Base-by-base conservation (phyloP, 441 rosid species). In the Isatis lusitanica region DNA sequence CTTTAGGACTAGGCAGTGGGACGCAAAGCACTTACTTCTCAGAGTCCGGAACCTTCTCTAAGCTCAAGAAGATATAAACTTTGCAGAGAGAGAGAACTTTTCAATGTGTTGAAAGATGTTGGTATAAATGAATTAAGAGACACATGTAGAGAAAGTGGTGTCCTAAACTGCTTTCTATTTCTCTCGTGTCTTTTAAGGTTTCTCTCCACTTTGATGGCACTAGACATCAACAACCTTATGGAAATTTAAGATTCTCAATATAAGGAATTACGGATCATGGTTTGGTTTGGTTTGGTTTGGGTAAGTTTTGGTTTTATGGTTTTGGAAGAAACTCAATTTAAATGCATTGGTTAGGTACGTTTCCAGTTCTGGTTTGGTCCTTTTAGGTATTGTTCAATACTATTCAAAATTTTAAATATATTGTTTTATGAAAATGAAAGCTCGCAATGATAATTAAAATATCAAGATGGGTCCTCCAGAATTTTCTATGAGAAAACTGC, bases 11-110 rank as follows among this genome's bases (percentile, higher is more conserved):
- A 16, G 98, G 95, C 35, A 83, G 96, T 77, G 97, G 97, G 70
- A 90, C 92, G 55, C 98, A 90, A 70, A 90, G 99, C 79, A 94
- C 98, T 6, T 94, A 90, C 82, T 95, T 95, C 78, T 92, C 98
- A 0, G 98, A 94, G 78, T 89, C 91, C 0, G 98, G 98, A 65
- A 85, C 97, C 15, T 94, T 94, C 79, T 94, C 97, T 0, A 94
- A 85, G 85, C 89, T 94, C 76, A 92, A 86, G 91, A 88, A 90
- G 85, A 83, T 75, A 12, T 88, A 77, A 82, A 40, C 13, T 48
- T 48, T 71, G 26, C 26, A 44, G 44, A 43, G 24, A 42, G 24
- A 42, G 13, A 38, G 16, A 53, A 43, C 31, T 6, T 46, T 62
- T 12, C 39, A 6, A 39, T 51, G 47, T 48, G 43, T 57, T 63